Percentiles rank a stretch among this genome's conserved stretches.
Conservation (phyloP, 2,329 filamentous ascomycete genomes). For the Coniella vitis region DNA sequence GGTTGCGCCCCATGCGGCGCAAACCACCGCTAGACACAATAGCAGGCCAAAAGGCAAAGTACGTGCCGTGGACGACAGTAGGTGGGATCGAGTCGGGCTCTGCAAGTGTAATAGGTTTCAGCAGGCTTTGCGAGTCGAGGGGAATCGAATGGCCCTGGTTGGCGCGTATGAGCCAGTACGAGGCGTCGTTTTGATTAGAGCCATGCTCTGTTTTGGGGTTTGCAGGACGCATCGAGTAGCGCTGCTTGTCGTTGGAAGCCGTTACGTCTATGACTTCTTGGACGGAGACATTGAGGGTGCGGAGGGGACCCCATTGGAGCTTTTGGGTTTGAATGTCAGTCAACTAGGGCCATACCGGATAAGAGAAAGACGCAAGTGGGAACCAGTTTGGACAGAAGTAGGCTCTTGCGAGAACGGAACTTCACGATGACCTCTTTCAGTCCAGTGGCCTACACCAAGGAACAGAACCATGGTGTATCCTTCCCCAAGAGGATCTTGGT, state of each 20-base stretch:
- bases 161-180: slow-evolving; percentile 80
- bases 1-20: slow-evolving; percentile 73
- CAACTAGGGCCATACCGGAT: no score
- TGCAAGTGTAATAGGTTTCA: slow-evolving; percentile 58
- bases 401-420: no score
- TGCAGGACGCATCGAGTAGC: slow-evolving; percentile 69
- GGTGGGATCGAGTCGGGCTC: slow-evolving; percentile 51
- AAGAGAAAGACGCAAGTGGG: no score
- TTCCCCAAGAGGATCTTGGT: no score
- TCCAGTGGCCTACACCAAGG: no score
- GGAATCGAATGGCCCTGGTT: slow-evolving; percentile 91
- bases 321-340: slow-evolving; percentile 19
- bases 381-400: no score
- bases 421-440: no score
- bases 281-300: slow-evolving; percentile 65
- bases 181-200: slow-evolving; percentile 36
- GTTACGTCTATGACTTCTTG: slow-evolving; percentile 63
- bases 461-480: no score
- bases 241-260: slow-evolving; percentile 76
- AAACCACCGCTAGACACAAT: slow-evolving; percentile 76
- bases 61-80: slow-evolving; percentile 80
- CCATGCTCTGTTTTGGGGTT: slow-evolving; percentile 6
- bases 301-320: slow-evolving; percentile 52
- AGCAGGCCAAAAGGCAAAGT: slow-evolving; percentile 67
- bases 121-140: slow-evolving; percentile 61